Percentiles rank a stretch among this genome's conserved stretches.
Conservation (phyloP, 164 flowering plant genomes). For the Akebia trifoliata region DNA sequence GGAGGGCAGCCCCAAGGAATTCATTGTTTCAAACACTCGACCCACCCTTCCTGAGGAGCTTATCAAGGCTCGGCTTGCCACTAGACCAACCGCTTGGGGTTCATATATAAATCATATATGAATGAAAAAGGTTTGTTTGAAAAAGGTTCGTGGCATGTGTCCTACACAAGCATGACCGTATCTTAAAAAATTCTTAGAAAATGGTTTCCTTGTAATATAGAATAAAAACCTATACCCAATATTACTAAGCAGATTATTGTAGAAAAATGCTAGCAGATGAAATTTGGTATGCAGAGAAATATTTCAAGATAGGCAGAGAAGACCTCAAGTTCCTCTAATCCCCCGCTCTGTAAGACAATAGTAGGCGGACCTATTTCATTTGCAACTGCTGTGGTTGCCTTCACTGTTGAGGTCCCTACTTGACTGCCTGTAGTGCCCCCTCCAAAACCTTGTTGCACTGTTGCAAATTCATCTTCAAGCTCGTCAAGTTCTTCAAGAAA, state of each 20-base stretch:
- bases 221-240: background rate
- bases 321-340: slow-evolving; percentile 89
- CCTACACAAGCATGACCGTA: too few relatives aligned
- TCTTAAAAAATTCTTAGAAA: too few relatives aligned
- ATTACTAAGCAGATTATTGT: background rate
- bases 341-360: slow-evolving; percentile 24
- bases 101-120: too few relatives aligned
- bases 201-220: background rate
- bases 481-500: slow-evolving; percentile 47
- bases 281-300: background rate
- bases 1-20: too few relatives aligned
- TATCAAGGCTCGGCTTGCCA: too few relatives aligned
- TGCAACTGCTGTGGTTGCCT: slow-evolving; percentile 11
- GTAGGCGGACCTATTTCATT: slow-evolving; percentile 18
- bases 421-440: slow-evolving; percentile 15
- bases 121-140: too few relatives aligned
- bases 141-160: too few relatives aligned
- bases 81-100: too few relatives aligned
- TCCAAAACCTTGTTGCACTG: slow-evolving; percentile 19
- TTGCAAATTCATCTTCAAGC: slow-evolving; percentile 46
- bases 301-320: slow-evolving; percentile 11
- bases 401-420: slow-evolving; percentile 15
- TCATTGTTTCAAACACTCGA: too few relatives aligned
- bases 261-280: background rate
- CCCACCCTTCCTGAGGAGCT: too few relatives aligned